Evolutionary conservation across 225 moss, liverwort and hornwort species (phyloP).

Genomic region (Physcomitrellopsis africana): DNA sequence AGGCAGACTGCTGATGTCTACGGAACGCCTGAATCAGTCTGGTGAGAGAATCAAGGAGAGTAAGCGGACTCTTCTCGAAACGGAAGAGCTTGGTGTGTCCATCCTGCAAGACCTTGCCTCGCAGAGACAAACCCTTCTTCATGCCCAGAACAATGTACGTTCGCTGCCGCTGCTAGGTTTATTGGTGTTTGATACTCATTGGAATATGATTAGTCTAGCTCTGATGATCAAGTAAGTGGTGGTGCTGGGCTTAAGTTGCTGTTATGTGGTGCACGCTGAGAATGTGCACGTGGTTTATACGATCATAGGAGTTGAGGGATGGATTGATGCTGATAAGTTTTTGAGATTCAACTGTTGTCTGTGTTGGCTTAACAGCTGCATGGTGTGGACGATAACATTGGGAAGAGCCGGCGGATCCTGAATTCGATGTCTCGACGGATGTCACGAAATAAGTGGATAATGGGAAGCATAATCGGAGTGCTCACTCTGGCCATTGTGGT

Average conservation of each 20-base stretch:
- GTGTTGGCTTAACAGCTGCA: conserved; percentile 49
- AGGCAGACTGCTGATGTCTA: conserved; percentile 62
- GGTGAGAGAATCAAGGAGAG: conserved; percentile 73
- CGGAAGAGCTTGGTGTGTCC: conserved; percentile 70
- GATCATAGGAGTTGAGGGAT: neutral
- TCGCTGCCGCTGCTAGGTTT: neutral
- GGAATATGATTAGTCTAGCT: neutral
- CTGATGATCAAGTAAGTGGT: neutral
- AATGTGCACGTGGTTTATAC: neutral
- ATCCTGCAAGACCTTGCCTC: conserved; percentile 70
- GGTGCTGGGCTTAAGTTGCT: conserved; percentile 4
- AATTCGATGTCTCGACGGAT: conserved; percentile 67
- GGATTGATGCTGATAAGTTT: neutral
- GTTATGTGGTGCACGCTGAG: neutral
- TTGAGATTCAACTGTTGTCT: neutral
- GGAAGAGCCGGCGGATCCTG: conserved; percentile 67
- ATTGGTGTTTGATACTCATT: neutral
- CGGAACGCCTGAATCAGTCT: conserved; percentile 61
- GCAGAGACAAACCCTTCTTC: conserved; percentile 63
- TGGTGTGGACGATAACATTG: conserved; percentile 70
- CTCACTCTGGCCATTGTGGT: conserved; percentile 58
- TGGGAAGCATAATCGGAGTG: conserved; percentile 63
- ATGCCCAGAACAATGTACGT: conserved; percentile 59
- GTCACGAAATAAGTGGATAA: conserved; percentile 67
- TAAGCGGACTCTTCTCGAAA: conserved; percentile 67